Evolutionary conservation across 2,329 filamentous ascomycete species (phyloP).

Genomic region (Colletotrichum ledebouriae): DNA sequence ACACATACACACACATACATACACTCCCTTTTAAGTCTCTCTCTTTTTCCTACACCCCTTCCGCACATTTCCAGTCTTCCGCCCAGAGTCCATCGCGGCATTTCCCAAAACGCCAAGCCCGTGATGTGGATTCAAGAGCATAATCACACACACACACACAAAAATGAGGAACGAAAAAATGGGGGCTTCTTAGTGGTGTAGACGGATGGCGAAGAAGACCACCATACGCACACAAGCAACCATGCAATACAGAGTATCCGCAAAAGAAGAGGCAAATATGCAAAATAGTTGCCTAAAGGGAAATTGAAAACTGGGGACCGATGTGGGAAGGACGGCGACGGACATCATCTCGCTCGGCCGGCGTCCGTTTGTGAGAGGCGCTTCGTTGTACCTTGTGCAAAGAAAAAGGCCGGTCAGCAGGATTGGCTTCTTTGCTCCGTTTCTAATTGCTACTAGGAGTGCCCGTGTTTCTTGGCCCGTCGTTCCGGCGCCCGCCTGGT

Average conservation of each 20-base stretch:
- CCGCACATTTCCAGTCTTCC: conserved; percentile 8
- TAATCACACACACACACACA: not conserved
- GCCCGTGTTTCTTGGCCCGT: conserved; percentile 19
- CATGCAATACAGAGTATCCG: not conserved
- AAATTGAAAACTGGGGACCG: conserved; percentile 5
- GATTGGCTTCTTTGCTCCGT: conserved; percentile 18
- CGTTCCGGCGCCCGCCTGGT: conserved; percentile 26
- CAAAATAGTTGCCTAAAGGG: not conserved
- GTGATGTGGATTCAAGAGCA: conserved; percentile 24
- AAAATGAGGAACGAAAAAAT: conserved; percentile 10
- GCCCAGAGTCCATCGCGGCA: conserved; percentile 20
- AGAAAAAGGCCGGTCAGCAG: conserved; percentile 11
- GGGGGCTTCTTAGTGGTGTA: not conserved
- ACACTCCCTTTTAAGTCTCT: not conserved
- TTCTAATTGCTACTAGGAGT: conserved; percentile 19
- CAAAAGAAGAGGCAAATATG: conserved; percentile 8
- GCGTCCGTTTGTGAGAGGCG: not conserved
- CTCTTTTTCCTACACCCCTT: not conserved
- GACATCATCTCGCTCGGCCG: conserved; percentile 28
- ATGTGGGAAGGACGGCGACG: not conserved
- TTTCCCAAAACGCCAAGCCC: conserved; percentile 40
- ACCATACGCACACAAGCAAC: not conserved
- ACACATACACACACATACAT: not conserved
- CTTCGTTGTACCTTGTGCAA: too few species aligned
- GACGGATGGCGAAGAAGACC: not conserved